Evolutionary conservation across 192 early-diverging fungal species (phyloP).

Genomic region (Funneliformis geosporum): DNA sequence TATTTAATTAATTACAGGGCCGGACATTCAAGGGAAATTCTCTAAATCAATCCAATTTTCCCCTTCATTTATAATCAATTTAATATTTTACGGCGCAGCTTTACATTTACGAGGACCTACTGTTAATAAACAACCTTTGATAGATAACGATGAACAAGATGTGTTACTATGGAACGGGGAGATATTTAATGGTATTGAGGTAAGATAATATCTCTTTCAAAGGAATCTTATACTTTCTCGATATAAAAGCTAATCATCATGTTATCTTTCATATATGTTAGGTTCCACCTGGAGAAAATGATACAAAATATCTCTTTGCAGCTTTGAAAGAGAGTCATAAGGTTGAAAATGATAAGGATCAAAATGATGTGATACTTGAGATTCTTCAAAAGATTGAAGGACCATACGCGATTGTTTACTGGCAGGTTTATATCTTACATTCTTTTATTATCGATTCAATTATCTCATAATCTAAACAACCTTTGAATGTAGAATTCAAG

Average conservation of each 20-base stretch:
- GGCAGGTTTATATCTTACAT: conserved; percentile 44
- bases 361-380: conserved; percentile 40
- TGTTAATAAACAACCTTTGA: conserved; percentile 60
- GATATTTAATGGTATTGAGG: conserved; percentile 75
- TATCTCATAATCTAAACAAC: conserved; percentile 12
- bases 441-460: not conserved
- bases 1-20: conserved; percentile 41
- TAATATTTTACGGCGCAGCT: conserved; percentile 59
- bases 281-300: conserved; percentile 51
- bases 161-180: conserved; percentile 89
- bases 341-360: conserved; percentile 18
- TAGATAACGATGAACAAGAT: conserved; percentile 45
- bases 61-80: not conserved
- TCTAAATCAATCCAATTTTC: not conserved
- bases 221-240: no score
- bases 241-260: no score
- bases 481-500: conserved; percentile 34
- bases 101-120: conserved; percentile 69
- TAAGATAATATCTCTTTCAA: conserved; percentile 32
- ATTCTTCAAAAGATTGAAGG: conserved; percentile 66
- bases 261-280: not conserved
- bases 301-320: conserved; percentile 55
- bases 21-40: conserved; percentile 47
- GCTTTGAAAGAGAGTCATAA: conserved; percentile 40
- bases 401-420: conserved; percentile 81